phyloP scores from a whole-genome alignment of 768 basidiomycete species.

The Tylopilus plumbeoviolaceoides region DNA sequence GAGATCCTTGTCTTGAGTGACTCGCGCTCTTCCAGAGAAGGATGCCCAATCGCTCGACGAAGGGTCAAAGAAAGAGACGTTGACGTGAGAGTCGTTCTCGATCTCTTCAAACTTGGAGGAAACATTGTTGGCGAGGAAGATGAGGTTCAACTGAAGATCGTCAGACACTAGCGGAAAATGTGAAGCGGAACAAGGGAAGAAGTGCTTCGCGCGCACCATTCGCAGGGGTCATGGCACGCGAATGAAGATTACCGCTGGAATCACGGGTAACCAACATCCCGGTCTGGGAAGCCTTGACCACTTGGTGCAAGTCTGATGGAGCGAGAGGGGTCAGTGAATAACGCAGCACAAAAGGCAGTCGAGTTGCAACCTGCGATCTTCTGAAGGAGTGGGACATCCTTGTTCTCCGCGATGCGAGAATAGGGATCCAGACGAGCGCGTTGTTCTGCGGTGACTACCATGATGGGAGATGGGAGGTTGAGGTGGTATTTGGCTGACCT shows the following conservation, averaged over 20 bases:
- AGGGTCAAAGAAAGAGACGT: slow-evolving; percentile 73
- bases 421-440: slow-evolving; percentile 63
- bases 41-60: slow-evolving; percentile 76
- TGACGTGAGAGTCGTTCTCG: slow-evolving; percentile 69
- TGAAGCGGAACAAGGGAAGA: neutral
- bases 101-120: slow-evolving; percentile 77
- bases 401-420: slow-evolving; percentile 59
- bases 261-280: slow-evolving; percentile 80
- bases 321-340: neutral
- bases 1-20: slow-evolving; percentile 56
- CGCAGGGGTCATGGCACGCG: slow-evolving; percentile 77
- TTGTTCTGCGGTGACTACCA: slow-evolving; percentile 23
- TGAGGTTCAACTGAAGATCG: slow-evolving; percentile 49
- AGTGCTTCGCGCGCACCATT: slow-evolving; percentile 41
- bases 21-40: slow-evolving; percentile 66
- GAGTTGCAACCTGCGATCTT: slow-evolving; percentile 53
- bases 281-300: slow-evolving; percentile 58
- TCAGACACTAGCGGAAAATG: slow-evolving; percentile 33
- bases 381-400: slow-evolving; percentile 51
- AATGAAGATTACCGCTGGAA: slow-evolving; percentile 64
- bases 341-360: neutral
- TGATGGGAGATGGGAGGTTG: slow-evolving; percentile 6
- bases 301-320: slow-evolving; percentile 52
- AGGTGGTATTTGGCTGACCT: neutral
- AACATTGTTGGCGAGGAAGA: slow-evolving; percentile 71